Percentiles rank a stretch among this genome's conserved stretches.
Evolutionary conservation across 2,329 filamentous ascomycete species (phyloP).

Genomic region (Colletotrichum cordylinicola): DNA sequence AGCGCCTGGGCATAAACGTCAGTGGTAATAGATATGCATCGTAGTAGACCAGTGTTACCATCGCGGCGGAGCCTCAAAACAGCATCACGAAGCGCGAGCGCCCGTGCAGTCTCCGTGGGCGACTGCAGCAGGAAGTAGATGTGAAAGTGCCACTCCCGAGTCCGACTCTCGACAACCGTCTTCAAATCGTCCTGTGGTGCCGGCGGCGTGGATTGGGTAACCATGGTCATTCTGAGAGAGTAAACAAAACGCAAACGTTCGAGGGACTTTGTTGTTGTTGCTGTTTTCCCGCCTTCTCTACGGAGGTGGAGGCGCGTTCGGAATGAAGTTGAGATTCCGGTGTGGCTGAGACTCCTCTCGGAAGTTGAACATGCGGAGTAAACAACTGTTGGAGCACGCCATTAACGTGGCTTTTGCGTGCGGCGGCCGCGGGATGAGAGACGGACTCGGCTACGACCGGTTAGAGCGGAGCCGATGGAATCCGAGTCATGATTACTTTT

Average conservation of each 20-base stretch:
- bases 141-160: conserved; percentile 39
- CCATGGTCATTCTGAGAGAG: conserved; percentile 7
- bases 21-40: fast-evolving
- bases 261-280: neutral
- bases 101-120: conserved; percentile 33
- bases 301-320: neutral
- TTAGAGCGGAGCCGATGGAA: neutral
- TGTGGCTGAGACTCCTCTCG: neutral
- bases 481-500: neutral
- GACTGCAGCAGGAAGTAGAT: conserved; percentile 39
- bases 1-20: conserved; percentile 27
- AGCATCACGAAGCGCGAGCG: conserved; percentile 36
- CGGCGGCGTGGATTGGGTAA: conserved; percentile 21
- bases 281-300: neutral
- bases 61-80: conserved; percentile 36
- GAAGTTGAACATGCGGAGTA: neutral
- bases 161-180: conserved; percentile 32
- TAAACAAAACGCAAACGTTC: neutral
- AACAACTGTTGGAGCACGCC: neutral
- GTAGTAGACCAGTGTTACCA: conserved; percentile 22
- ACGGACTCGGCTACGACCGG: neutral
- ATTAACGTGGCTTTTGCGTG: neutral
- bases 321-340: neutral
- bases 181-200: conserved; percentile 31
- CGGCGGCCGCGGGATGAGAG: neutral